Evolutionary conservation across 2,329 filamentous ascomycete species (phyloP).

Genomic region (Coleophoma crateriformis): DNA sequence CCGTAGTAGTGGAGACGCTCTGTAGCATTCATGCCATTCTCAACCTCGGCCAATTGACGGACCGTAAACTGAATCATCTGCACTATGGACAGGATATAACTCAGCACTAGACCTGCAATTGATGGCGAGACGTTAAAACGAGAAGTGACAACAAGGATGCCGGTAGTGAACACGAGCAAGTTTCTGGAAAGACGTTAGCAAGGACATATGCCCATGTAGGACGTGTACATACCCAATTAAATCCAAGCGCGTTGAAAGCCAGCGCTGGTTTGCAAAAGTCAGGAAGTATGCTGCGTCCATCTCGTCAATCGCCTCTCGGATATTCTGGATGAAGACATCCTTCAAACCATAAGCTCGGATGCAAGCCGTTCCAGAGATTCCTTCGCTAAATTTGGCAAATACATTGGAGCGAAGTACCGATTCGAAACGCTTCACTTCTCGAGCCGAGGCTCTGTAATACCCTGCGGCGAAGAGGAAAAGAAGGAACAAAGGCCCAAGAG

Average conservation of each 20-base stretch:
- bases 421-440: conserved; percentile 93
- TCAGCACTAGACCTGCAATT: conserved; percentile 81
- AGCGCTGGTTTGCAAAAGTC: conserved; percentile 92
- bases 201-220: neutral
- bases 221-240: conserved; percentile 51
- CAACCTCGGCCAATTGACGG: conserved; percentile 87
- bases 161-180: conserved; percentile 77
- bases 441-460: conserved; percentile 73
- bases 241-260: conserved; percentile 83
- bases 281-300: conserved; percentile 95
- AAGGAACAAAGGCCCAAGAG: conserved; percentile 52
- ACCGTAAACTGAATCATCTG: conserved; percentile 97
- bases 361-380: conserved; percentile 74
- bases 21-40: conserved; percentile 97
- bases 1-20: conserved; percentile 91
- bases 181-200: conserved; percentile 32
- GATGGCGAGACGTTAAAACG: conserved; percentile 81
- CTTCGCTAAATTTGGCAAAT: conserved; percentile 88
- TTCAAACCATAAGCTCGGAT: conserved; percentile 87
- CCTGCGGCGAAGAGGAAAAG: conserved; percentile 56
- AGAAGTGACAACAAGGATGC: conserved; percentile 87
- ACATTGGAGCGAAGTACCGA: conserved; percentile 81
- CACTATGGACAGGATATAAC: conserved; percentile 88
- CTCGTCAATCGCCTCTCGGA: conserved; percentile 72
- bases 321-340: conserved; percentile 63